Evolutionary conservation across 2,329 filamentous ascomycete genomes (phyloP).

Genomic region (Bipolaris bicolor): DNA sequence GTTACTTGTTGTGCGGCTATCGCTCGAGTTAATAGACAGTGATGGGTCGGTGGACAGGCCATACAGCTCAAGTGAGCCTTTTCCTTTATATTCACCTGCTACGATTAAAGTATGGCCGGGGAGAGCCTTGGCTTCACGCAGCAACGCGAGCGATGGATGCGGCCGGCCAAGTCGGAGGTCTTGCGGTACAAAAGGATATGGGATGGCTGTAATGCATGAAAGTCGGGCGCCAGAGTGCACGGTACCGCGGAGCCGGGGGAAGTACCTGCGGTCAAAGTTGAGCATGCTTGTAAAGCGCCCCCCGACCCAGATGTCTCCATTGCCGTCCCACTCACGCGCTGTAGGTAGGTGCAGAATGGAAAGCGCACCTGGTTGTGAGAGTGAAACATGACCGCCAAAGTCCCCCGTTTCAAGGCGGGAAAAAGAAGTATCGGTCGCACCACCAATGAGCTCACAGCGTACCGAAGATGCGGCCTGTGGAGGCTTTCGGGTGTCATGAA

Average conservation of each 20-base stretch:
- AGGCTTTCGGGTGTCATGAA: conserved; percentile 73
- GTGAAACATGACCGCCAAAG: conserved; percentile 66
- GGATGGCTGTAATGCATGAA: conserved; percentile 73
- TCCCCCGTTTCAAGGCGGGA: conserved; percentile 59
- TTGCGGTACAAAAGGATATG: conserved; percentile 69
- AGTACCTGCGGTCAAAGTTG: conserved; percentile 86
- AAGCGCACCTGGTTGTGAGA: conserved; percentile 81
- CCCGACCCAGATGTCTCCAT: conserved; percentile 84
- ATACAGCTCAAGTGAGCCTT: conserved; percentile 90
- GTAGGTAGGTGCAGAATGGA: conserved; percentile 79
- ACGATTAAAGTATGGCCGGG: conserved; percentile 73
- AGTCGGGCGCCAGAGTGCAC: conserved; percentile 84
- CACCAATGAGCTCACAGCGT: conserved; percentile 40
- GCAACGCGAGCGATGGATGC: conserved; percentile 62
- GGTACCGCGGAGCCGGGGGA: conserved; percentile 76
- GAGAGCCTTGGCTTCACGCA: conserved; percentile 60
- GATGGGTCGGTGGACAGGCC: conserved; percentile 57
- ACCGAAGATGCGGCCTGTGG: conserved; percentile 21
- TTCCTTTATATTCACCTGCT: conserved; percentile 88
- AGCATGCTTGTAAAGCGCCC: conserved; percentile 88
- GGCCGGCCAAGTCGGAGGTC: conserved; percentile 63
- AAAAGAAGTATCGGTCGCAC: conserved; percentile 33
- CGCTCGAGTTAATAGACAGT: conserved; percentile 38
- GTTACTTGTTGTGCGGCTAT: conserved; percentile 36
- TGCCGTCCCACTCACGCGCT: conserved; percentile 62